These are phyloP conservation scores for Phoma sp. DNA, from an alignment of 2,329 filamentous ascomycete genomes.

Conservation along the genomic window DNA sequence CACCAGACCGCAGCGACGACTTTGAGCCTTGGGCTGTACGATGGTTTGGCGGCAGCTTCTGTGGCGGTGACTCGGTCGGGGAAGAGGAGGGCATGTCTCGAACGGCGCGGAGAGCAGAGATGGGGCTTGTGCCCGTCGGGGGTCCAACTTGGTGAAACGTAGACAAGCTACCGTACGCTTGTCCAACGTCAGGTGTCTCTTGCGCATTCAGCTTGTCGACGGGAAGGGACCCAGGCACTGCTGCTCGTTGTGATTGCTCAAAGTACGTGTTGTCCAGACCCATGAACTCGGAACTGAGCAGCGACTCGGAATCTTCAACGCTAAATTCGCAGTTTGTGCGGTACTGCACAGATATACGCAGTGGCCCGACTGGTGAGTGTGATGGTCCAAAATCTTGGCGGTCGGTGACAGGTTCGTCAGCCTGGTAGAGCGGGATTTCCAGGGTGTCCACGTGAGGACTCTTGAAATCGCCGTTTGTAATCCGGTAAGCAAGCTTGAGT, in stretches of 20 bases:
- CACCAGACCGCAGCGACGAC: slow-evolving; percentile 58
- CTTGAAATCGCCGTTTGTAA: slow-evolving; percentile 66
- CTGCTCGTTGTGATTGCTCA: slow-evolving; percentile 68
- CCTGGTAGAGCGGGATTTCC: slow-evolving; percentile 71
- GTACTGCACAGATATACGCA: slow-evolving; percentile 83
- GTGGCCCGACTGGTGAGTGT: slow-evolving; percentile 83
- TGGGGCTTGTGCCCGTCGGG: slow-evolving; percentile 79
- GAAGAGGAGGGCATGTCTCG: slow-evolving; percentile 61
- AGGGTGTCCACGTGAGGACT: slow-evolving; percentile 70
- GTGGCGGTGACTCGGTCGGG: slow-evolving; percentile 58
- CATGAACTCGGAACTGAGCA: slow-evolving; percentile 92
- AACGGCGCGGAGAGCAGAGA: slow-evolving; percentile 79
- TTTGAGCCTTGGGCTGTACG: slow-evolving; percentile 56
- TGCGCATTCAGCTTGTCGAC: slow-evolving; percentile 59
- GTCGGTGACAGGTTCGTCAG: slow-evolving; percentile 62
- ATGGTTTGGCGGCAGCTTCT: slow-evolving; percentile 56
- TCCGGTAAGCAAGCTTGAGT: slow-evolving; percentile 80
- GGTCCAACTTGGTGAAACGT: slow-evolving; percentile 84
- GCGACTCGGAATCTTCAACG: slow-evolving; percentile 87
- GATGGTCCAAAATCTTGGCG: slow-evolving; percentile 83
- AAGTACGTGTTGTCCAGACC: slow-evolving; percentile 89
- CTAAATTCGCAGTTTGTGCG: slow-evolving; percentile 89
- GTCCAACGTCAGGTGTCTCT: slow-evolving; percentile 67
- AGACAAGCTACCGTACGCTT: slow-evolving; percentile 87
- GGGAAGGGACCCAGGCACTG: slow-evolving; percentile 76